phyloP scores from a whole-genome alignment of 805 yeast species.

The Ogataea kodamae region DNA sequence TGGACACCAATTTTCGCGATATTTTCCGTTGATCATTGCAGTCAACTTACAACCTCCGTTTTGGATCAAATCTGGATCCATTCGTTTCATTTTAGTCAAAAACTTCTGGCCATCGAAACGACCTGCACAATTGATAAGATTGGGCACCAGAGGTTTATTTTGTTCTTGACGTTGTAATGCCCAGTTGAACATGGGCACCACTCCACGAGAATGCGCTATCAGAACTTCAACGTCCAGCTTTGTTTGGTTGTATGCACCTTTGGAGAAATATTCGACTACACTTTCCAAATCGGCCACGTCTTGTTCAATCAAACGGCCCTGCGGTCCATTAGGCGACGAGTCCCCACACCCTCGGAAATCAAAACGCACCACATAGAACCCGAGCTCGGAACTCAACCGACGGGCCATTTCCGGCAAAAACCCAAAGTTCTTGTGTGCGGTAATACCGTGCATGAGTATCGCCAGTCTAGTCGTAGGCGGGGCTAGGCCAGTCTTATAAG shows the following conservation, averaged over 20 bases:
- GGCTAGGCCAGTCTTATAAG: constrained; percentile 9
- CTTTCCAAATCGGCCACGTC: constrained; percentile 68
- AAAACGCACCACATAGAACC: constrained; percentile 65
- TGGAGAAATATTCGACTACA: constrained; percentile 36
- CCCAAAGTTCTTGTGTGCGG: constrained; percentile 78
- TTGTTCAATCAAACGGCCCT: constrained; percentile 57
- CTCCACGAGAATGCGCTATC: constrained; percentile 80
- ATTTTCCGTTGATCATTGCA: constrained; percentile 51
- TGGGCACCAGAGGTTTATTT: constrained; percentile 43
- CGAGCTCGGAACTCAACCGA: constrained; percentile 52
- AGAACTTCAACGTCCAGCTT: constrained; percentile 51
- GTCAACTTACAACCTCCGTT: constrained; percentile 39
- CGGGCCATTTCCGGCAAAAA: constrained; percentile 66
- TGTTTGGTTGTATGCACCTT: constrained; percentile 31
- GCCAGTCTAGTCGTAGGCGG: constrained; percentile 35
- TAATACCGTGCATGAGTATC: constrained; percentile 76
- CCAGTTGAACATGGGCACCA: constrained; percentile 73
- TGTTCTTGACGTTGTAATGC: constrained; percentile 43
- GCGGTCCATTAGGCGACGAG: constrained; percentile 47
- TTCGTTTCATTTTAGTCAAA: constrained; percentile 34
- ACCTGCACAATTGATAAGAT: constrained; percentile 68
- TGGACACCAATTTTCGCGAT: constrained; percentile 39
- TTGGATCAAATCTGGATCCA: constrained; percentile 37
- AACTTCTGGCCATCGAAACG: constrained; percentile 56
- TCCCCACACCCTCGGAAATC: constrained; percentile 87